phyloP scores from a whole-genome alignment of 2,329 filamentous ascomycete species.

The Erysiphe pulchra region DNA sequence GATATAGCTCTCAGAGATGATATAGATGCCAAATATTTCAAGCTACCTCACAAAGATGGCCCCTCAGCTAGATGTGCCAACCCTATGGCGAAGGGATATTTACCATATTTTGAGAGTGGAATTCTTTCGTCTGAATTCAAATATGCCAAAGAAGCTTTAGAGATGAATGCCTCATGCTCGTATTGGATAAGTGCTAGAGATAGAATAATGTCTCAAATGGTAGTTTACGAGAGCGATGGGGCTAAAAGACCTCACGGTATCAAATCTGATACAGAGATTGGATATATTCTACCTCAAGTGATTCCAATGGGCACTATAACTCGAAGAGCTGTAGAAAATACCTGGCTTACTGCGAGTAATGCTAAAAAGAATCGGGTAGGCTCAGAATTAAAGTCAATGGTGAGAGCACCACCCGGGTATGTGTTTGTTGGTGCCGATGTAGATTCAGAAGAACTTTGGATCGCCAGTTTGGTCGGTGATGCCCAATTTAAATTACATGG shows the following conservation, averaged over 20 bases:
- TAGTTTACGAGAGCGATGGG: conserved; percentile 54
- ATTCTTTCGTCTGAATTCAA: conserved; percentile 65
- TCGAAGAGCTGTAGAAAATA: conserved; percentile 81
- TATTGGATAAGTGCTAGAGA: conserved; percentile 97
- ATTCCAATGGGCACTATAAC: conserved; percentile 98
- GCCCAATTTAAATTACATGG: conserved; percentile 87
- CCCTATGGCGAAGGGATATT: conserved; percentile 75
- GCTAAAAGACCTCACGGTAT: conserved; percentile 7
- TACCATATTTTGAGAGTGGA: conserved; percentile 76
- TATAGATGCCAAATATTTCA: conserved; percentile 46
- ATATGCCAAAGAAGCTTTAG: conserved; percentile 79
- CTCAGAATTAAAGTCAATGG: conserved; percentile 92
- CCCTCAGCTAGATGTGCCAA: conserved; percentile 61
- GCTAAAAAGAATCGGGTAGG: conserved; percentile 90
- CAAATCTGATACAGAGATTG: conserved; percentile 16
- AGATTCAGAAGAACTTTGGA: conserved; percentile 94
- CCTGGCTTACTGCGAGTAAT: conserved; percentile 93
- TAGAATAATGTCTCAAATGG: conserved; percentile 83
- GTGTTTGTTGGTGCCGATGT: conserved; percentile 92
- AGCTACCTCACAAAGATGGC: conserved; percentile 89
- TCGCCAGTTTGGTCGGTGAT: conserved; percentile 82
- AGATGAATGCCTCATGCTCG: conserved; percentile 97
- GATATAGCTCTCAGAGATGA: conserved; percentile 42
- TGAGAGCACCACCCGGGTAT: conserved; percentile 73
- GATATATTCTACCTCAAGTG: conserved; percentile 81